Conservation (phyloP, 2,329 filamentous ascomycete genomes). For the Lecanosticta acicola region DNA sequence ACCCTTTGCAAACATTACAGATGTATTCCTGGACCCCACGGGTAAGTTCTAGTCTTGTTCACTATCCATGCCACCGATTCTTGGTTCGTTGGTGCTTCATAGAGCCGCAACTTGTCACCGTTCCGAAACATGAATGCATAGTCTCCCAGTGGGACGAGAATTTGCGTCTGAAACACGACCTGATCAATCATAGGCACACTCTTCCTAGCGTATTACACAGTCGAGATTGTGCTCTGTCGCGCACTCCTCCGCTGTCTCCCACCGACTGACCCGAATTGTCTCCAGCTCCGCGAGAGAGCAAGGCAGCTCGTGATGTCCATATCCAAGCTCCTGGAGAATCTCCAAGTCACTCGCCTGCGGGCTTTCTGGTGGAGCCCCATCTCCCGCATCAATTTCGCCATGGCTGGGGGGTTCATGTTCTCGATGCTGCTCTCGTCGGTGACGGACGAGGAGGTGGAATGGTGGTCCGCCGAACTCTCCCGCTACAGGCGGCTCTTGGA, state of each 20-base stretch:
- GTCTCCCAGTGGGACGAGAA: too few relatives aligned
- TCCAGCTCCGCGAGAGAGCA: conserved; percentile 11
- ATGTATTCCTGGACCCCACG: conserved; percentile 19
- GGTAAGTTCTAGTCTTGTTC: too few relatives aligned
- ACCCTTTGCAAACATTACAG: conserved; percentile 7
- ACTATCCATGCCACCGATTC: too few relatives aligned
- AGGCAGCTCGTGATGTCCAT: conserved; percentile 13
- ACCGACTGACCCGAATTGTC: conserved; percentile 6
- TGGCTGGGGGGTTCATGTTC: conserved; percentile 21
- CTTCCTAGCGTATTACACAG: conserved; percentile 17
- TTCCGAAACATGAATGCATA: too few relatives aligned
- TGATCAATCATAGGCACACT: too few relatives aligned
- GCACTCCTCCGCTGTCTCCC: conserved; percentile 17
- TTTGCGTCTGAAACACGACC: too few relatives aligned
- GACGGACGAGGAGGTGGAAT: conserved; percentile 17
- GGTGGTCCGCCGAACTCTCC: conserved; percentile 21
- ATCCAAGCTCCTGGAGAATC: conserved; percentile 17
- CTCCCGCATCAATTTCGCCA: conserved; percentile 22
- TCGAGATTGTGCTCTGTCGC: conserved; percentile 18
- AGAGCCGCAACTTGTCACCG: too few relatives aligned
- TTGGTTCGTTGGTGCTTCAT: too few relatives aligned
- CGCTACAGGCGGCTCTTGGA: conserved; percentile 19
- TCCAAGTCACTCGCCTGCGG: conserved; percentile 19
- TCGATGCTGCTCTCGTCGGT: conserved; percentile 19
- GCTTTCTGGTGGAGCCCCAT: conserved; percentile 24